phyloP scores from a whole-genome alignment of 257 asterid species.

The Petunia axillaris region DNA sequence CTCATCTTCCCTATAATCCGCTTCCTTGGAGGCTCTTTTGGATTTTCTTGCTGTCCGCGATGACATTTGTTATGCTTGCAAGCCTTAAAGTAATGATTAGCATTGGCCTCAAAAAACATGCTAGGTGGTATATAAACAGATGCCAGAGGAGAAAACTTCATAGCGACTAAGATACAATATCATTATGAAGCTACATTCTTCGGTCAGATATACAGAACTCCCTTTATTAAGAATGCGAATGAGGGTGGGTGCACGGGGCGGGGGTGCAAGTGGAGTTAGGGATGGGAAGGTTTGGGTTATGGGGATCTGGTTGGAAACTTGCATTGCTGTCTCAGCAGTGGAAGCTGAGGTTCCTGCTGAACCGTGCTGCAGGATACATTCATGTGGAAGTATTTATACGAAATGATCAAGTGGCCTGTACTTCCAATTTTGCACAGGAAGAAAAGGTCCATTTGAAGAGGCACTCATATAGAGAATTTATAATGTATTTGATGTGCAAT shows the following conservation, averaged over 20 bases:
- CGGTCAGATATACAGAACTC: slow-evolving; percentile 5
- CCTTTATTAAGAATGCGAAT: neutral
- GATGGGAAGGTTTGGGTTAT: neutral
- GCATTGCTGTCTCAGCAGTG: neutral
- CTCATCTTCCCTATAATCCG: slow-evolving; percentile 82
- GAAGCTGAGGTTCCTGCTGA: neutral
- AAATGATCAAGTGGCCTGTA: neutral
- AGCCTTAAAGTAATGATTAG: slow-evolving; percentile 88
- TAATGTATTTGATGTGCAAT: slow-evolving; percentile 7
- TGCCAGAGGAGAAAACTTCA: slow-evolving; percentile 86
- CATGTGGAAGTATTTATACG: slow-evolving; percentile 4
- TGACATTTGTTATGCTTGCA: slow-evolving; percentile 89
- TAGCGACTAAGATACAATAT: slow-evolving; percentile 50
- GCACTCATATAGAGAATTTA: neutral
- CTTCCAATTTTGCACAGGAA: neutral
- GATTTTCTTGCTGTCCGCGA: slow-evolving; percentile 56
- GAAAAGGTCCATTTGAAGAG: neutral
- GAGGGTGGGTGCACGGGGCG: neutral
- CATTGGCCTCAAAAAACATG: slow-evolving; percentile 78
- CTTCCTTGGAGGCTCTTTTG: slow-evolving; percentile 80
- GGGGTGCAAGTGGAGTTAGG: neutral
- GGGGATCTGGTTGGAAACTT: neutral
- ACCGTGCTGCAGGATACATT: neutral
- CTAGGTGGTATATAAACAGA: slow-evolving; percentile 82
- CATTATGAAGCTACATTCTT: slow-evolving; percentile 17